A percentile compares a stretch with the other conserved stretches of the same genome.
Evolutionary conservation across 83 land plant genomes (phyloP).

Genomic region (Picea mariana): DNA sequence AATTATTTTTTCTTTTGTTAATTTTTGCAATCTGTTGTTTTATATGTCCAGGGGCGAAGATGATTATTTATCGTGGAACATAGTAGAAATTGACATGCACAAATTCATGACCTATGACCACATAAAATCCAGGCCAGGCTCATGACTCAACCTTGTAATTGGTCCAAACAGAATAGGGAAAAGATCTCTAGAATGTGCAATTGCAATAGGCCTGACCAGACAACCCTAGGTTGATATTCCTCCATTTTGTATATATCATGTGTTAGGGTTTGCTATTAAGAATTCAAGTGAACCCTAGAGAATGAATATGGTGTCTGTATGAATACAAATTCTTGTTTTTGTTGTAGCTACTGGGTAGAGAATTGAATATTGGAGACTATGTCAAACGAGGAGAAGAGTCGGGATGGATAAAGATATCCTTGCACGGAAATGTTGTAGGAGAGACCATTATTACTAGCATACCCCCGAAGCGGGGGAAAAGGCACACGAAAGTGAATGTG

Average conservation of each 20-base stretch:
- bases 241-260: too few species aligned
- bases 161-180: conserved; percentile 98
- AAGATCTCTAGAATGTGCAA: conserved; percentile 54
- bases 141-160: conserved; percentile 90
- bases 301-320: background rate
- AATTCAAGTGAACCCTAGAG: background rate
- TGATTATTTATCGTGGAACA: conserved; percentile 86
- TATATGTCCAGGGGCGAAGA: conserved; percentile 29
- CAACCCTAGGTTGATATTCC: too few species aligned
- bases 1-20: too few species aligned
- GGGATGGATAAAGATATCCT: conserved; percentile 29
- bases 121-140: conserved; percentile 72
- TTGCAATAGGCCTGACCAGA: too few species aligned
- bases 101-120: conserved; percentile 91
- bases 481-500: too few species aligned
- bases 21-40: too few species aligned
- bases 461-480: too few species aligned
- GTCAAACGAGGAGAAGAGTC: conserved; percentile 93
- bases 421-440: conserved; percentile 31
- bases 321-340: background rate
- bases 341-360: conserved; percentile 84
- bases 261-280: too few species aligned
- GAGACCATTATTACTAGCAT: too few species aligned
- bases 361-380: conserved; percentile 86
- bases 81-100: conserved; percentile 83